Evolutionary conservation across 805 yeast genomes (phyloP), one percentile per base, ranked within the genome.

Genomic region (Hyphopichia homilentoma): DNA sequence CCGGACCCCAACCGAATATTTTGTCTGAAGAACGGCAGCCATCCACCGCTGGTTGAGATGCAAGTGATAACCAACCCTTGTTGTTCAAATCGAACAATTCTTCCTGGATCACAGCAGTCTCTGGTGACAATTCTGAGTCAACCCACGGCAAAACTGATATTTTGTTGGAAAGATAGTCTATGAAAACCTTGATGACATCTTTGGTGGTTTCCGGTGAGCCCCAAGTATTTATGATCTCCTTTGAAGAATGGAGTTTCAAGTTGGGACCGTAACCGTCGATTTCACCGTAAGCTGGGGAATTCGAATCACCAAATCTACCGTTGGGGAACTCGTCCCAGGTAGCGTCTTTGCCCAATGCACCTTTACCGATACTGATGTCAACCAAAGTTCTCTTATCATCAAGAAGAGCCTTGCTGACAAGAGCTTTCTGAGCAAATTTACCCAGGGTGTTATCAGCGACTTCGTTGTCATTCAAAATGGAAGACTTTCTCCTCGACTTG

Each of bases 311-410:
- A 57, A 86, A 87, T 63, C 97, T 74, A 53, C 97, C 96, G 59
- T 89, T 87, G 17, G 96, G 93, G 59, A 86, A 89, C 51, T 89
- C 97, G 65, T 89, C 97, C 97, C 97, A 89, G 1, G 89, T 84
- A 4, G 95, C 95, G 55, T 85, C 93, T 48, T 85, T 78, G 21
- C 95, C 95, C 17, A 86, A 52, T 2, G 81, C 75, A 24, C 95
- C 95, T 43, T 82, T 79, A 25, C 96, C 96, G 11, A 83, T 73
- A 26, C 93, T 82, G 25, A 87, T 86, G 5, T 88, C 86, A 23
- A 85, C 67, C 22, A 85, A 69, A 3, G 75, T 75, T 50, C 74
- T 75, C 43, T 75, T 74, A 21, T 54, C 63, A 11, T 48, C 45
- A 19, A 44, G 34, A n/a, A 52, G 36, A 9, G 61, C 56, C 24